Conservation (phyloP, 1,284 basidiomycete genomes). For the Uromyces viciae-fabae region DNA sequence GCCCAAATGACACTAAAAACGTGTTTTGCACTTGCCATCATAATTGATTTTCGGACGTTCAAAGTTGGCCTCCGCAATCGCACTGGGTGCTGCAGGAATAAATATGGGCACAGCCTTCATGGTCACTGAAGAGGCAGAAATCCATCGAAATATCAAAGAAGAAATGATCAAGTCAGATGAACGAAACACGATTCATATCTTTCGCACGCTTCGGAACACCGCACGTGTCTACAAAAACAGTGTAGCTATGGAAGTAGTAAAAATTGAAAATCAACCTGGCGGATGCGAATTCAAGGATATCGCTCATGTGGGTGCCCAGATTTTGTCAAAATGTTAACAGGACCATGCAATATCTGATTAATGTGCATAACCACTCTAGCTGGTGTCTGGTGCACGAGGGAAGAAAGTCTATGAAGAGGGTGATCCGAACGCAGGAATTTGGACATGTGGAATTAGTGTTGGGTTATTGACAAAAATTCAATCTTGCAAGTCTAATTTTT, state of each 20-base stretch:
- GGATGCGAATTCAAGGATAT: conserved; percentile 81
- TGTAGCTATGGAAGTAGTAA: conserved; percentile 73
- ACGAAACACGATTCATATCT: conserved; percentile 76
- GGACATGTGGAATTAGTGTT: conserved; percentile 53
- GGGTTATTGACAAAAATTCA: conserved; percentile 38
- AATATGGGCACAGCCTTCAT: conserved; percentile 65
- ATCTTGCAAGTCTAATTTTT: conserved; percentile 21
- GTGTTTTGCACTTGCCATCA: background rate
- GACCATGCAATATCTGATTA: too few relatives aligned
- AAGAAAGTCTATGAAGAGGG: conserved; percentile 76
- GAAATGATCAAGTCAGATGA: conserved; percentile 79
- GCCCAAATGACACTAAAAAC: too few relatives aligned
- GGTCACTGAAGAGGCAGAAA: conserved; percentile 62
- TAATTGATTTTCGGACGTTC: background rate
- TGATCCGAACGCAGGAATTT: conserved; percentile 80
- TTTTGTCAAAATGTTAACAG: too few relatives aligned
- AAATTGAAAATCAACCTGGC: conserved; percentile 71
- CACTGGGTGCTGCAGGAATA: conserved; percentile 74
- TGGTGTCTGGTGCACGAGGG: conserved; percentile 76
- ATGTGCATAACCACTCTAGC: conserved; percentile 53
- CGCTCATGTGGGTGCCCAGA: conserved; percentile 20
- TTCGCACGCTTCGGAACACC: conserved; percentile 75
- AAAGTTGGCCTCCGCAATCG: conserved; percentile 68
- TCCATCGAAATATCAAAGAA: conserved; percentile 85
- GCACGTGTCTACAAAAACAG: conserved; percentile 84